Evolutionary conservation across 2,329 filamentous ascomycete species (phyloP).

Genomic region (Penicillium capsulatum): DNA sequence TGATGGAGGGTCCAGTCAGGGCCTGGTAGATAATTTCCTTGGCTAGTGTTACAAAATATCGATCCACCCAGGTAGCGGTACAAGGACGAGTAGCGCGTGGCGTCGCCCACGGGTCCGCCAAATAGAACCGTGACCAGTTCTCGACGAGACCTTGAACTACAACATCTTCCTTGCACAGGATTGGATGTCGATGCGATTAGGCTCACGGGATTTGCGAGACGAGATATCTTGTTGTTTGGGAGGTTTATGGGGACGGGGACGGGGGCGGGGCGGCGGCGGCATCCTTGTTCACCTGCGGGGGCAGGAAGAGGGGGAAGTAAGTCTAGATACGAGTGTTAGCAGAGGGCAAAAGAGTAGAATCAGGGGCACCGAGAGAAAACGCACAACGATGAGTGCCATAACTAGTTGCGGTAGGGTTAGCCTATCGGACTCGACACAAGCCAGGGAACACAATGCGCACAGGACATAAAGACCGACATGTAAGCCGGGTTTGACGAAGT

Average conservation of each 20-base stretch:
- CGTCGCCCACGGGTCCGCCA: no score
- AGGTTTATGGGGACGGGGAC: conserved; percentile 35
- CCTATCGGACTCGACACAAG: background rate
- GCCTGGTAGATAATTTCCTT: no score
- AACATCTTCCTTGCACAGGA: no score
- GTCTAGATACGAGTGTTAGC: conserved; percentile 41
- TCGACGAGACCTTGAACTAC: no score
- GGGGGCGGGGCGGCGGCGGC: background rate
- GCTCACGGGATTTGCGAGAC: background rate
- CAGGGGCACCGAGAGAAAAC: conserved; percentile 19
- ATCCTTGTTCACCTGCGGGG: conserved; percentile 43
- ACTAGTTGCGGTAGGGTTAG: conserved; percentile 41
- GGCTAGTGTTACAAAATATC: no score
- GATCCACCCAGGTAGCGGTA: no score
- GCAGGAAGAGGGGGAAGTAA: conserved; percentile 63
- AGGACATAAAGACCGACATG: conserved; percentile 73
- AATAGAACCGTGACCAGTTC: no score
- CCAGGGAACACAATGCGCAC: conserved; percentile 48
- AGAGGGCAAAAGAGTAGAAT: conserved; percentile 2
- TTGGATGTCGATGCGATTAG: conserved; percentile 7
- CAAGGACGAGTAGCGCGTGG: no score
- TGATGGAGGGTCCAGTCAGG: no score
- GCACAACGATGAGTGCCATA: conserved; percentile 55
- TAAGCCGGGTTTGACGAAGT: conserved; percentile 64
- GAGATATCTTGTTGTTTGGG: conserved; percentile 9